Conservation (phyloP, 345 rosid species). For the Zanthoxylum bungeanum region DNA sequence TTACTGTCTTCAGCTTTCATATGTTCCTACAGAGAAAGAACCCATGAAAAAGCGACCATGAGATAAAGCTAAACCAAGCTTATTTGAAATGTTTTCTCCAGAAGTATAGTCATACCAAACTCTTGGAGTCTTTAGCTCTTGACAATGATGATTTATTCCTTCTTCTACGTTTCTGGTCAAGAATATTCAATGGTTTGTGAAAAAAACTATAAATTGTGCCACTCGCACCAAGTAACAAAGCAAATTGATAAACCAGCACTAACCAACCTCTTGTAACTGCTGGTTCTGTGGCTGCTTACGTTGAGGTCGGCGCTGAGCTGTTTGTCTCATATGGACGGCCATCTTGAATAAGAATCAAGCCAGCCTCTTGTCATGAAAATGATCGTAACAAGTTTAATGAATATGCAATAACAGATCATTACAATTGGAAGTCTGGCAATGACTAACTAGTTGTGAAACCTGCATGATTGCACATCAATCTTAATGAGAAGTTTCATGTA, state of each 20-base stretch:
- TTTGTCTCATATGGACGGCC: constrained; percentile 15
- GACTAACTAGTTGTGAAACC: neutral
- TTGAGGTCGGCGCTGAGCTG: constrained; percentile 1
- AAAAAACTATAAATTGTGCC: neutral
- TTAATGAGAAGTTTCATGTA: too few species aligned
- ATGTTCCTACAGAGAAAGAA: constrained; percentile 18
- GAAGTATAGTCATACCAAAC: constrained; percentile 8
- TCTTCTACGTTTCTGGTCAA: constrained; percentile 20
- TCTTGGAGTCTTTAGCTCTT: constrained; percentile 10
- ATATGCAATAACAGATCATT: neutral
- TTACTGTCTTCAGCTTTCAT: constrained; percentile 16
- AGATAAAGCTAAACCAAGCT: neutral
- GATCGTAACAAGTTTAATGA: neutral
- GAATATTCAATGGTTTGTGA: neutral
- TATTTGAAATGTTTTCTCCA: neutral
- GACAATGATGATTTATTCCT: constrained; percentile 8
- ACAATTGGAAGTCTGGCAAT: neutral
- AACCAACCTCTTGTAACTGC: constrained; percentile 16
- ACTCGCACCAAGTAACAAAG: neutral
- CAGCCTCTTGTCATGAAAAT: neutral
- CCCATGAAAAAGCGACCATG: constrained; percentile 8
- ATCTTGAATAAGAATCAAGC: constrained; percentile 14
- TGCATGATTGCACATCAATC: constrained; percentile 5
- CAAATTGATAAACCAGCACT: neutral
- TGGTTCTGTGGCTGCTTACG: neutral